Conservation (phyloP, 2,329 filamentous ascomycete genomes). For the Penicillium expansum region DNA sequence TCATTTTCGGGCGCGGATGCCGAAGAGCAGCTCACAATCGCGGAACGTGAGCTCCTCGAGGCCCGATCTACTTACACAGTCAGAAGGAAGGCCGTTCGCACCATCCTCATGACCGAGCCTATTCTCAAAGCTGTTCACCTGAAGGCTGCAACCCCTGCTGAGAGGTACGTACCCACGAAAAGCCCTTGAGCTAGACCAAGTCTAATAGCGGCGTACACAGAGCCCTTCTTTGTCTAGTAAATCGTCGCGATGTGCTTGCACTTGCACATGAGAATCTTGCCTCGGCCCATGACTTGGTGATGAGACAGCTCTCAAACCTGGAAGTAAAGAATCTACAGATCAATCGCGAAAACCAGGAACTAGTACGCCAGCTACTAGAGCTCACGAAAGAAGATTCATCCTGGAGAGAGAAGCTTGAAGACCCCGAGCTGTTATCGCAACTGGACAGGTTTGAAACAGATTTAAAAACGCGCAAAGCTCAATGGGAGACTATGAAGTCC, state of each 20-base stretch:
- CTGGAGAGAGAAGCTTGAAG: conserved; percentile 52
- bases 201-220: conserved; percentile 43
- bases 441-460: conserved; percentile 59
- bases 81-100: conserved; percentile 66
- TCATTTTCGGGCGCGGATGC: conserved; percentile 50
- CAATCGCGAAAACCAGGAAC: conserved; percentile 59
- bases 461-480: conserved; percentile 61
- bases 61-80: conserved; percentile 68
- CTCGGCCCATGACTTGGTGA: conserved; percentile 51
- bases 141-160: conserved; percentile 61
- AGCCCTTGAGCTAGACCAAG: conserved; percentile 1
- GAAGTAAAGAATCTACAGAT: conserved; percentile 59
- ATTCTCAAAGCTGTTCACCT: conserved; percentile 74
- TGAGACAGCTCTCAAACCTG: conserved; percentile 54
- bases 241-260: conserved; percentile 66
- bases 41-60: conserved; percentile 66
- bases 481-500: conserved; percentile 73
- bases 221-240: conserved; percentile 64
- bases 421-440: conserved; percentile 54
- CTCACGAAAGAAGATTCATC: conserved; percentile 59
- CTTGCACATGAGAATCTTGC: conserved; percentile 61
- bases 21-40: conserved; percentile 50
- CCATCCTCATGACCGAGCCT: conserved; percentile 69
- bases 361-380: conserved; percentile 62
- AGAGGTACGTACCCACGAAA: conserved; percentile 55